Conservation (phyloP, 352 stramenopile genomes). For the Globisporangium polare region DNA sequence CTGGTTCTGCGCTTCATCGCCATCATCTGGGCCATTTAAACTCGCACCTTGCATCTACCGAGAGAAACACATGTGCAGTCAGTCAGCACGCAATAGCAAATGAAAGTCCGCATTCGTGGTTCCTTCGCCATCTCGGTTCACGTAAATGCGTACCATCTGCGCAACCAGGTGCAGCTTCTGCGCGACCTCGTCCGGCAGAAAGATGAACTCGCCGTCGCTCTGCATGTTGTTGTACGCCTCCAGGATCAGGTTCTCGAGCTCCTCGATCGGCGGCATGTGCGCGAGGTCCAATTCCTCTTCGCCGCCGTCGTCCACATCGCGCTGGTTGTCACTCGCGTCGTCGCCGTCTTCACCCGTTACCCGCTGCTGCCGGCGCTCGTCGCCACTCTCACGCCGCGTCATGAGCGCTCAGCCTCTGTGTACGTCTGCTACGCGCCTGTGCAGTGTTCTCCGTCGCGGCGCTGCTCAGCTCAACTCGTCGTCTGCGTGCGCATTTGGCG, state of each 20-base stretch:
- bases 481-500: conserved; percentile 1
- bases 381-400: not conserved
- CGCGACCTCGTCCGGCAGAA: conserved; percentile 60
- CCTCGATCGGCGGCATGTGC: conserved; percentile 30
- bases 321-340: not conserved
- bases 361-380: not conserved
- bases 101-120: not conserved
- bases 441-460: not conserved
- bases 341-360: not conserved
- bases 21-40: not conserved
- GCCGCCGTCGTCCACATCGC: not conserved
- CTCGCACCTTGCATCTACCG: not conserved
- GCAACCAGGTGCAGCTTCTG: conserved; percentile 59
- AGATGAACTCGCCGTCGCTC: conserved; percentile 78
- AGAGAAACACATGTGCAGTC: not conserved
- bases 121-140: not conserved
- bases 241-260: conserved; percentile 68
- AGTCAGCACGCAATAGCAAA: not conserved
- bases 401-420: not conserved
- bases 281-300: conserved; percentile 23
- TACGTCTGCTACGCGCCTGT: no score
- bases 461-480: conserved; percentile 1
- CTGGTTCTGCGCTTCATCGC: not conserved
- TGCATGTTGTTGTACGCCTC: conserved; percentile 85
- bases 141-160: conserved; percentile 35